Percentiles rank a stretch among this genome's conserved stretches.
phyloP scores from a whole-genome alignment of 305 asterid species.

The Fraxinus sp. region DNA sequence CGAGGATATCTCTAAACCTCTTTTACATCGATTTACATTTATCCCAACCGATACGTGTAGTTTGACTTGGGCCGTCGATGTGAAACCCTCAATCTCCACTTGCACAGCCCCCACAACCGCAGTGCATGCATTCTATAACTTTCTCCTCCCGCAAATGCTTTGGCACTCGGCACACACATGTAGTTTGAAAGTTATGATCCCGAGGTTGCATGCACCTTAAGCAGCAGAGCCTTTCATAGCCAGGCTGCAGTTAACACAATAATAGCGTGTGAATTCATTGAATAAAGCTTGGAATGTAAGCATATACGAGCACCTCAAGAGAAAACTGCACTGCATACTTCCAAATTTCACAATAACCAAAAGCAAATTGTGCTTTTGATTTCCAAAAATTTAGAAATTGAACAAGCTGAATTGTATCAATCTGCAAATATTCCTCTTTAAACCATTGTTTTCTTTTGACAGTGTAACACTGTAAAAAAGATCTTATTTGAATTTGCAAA shows the following conservation, averaged over 20 bases:
- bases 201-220: conserved; percentile 91
- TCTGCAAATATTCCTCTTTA: not conserved
- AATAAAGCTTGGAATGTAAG: not conserved
- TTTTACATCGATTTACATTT: not conserved
- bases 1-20: not conserved
- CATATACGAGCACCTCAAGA: not conserved
- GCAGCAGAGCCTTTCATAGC: conserved; percentile 88
- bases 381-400: not conserved
- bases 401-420: not conserved
- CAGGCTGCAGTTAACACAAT: conserved; percentile 60
- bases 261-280: not conserved
- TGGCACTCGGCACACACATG: conserved; percentile 90
- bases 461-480: not conserved
- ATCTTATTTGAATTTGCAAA: not conserved
- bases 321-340: not conserved
- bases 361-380: not conserved
- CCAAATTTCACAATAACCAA: not conserved
- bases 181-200: conserved; percentile 87
- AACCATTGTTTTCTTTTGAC: not conserved
- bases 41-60: not conserved
- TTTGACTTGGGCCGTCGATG: not conserved
- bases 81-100: conserved; percentile 65
- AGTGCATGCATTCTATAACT: conserved; percentile 86
- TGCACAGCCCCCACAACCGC: conserved; percentile 88
- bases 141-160: conserved; percentile 86